Evolutionary conservation across 257 asterid genomes (phyloP).

Genomic region (Eucommia ulmoides): DNA sequence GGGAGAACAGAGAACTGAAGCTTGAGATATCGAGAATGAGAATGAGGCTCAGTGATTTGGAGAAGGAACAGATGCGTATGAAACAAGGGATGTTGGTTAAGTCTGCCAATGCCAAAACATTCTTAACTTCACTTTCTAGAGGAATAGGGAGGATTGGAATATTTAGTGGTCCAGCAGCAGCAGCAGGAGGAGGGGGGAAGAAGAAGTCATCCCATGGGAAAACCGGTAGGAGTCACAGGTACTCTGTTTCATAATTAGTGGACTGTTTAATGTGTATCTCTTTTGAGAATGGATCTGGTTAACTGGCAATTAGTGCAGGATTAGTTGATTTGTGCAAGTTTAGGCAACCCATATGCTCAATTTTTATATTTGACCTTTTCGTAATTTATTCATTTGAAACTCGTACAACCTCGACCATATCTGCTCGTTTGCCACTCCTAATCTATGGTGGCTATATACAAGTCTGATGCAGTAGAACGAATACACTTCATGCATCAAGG

Average conservation of each 20-base stretch:
- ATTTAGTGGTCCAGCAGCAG: slow-evolving; percentile 29
- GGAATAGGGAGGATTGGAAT: slow-evolving; percentile 49
- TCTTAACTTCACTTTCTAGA: slow-evolving; percentile 47
- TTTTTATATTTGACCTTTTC: too few species aligned
- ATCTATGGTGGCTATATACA: too few species aligned
- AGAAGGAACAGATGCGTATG: slow-evolving; percentile 56
- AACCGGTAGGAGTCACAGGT: slow-evolving; percentile 31
- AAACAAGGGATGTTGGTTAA: slow-evolving; percentile 61
- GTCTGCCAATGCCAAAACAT: slow-evolving; percentile 32
- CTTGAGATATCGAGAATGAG: slow-evolving; percentile 65
- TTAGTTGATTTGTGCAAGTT: too few species aligned
- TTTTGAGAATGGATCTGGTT: too few species aligned
- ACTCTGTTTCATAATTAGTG: slow-evolving; percentile 22
- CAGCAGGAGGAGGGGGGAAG: slow-evolving; percentile 28
- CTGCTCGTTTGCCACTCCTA: too few species aligned
- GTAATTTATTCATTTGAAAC: too few species aligned
- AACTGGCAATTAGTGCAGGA: too few species aligned
- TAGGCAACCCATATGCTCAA: too few species aligned
- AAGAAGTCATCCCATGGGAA: slow-evolving; percentile 19
- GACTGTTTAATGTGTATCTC: too few species aligned
- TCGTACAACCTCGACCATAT: too few species aligned
- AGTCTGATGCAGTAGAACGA: too few species aligned
- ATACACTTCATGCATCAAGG: too few species aligned
- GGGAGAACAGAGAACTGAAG: slow-evolving; percentile 56
- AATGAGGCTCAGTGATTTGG: slow-evolving; percentile 50